phyloP scores from a whole-genome alignment of 2,329 filamentous ascomycete species.

The Aspergillus fischeri region DNA sequence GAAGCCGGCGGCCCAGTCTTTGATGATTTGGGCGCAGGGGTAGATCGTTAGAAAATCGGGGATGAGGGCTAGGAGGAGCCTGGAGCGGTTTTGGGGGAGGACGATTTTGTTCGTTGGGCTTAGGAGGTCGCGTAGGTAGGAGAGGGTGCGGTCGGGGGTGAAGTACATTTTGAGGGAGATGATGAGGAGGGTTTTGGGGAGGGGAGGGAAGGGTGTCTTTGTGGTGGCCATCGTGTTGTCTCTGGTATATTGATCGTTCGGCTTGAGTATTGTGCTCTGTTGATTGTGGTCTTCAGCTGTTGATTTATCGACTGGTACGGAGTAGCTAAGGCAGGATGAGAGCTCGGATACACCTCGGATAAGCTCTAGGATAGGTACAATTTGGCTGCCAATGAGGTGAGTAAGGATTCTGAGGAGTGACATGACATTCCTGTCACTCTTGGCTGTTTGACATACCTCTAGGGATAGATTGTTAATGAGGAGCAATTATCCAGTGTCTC shows the following conservation, averaged over 20 bases:
- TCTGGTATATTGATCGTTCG: not conserved
- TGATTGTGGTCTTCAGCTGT: not conserved
- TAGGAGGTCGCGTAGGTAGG: constrained; percentile 52
- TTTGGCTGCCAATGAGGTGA: no score
- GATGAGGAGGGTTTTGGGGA: constrained; percentile 36
- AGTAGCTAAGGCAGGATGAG: no score
- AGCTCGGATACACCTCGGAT: no score
- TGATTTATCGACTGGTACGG: not conserved
- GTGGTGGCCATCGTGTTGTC: constrained; percentile 8
- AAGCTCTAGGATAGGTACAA: no score
- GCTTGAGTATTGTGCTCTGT: not conserved
- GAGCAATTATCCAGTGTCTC: no score
- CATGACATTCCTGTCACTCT: no score
- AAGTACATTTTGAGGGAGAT: constrained; percentile 41
- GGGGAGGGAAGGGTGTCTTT: constrained; percentile 23
- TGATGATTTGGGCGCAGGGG: constrained; percentile 40
- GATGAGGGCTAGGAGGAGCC: constrained; percentile 70
- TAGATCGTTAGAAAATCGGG: constrained; percentile 70
- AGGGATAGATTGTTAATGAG: no score
- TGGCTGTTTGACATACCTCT: no score
- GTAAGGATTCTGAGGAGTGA: no score
- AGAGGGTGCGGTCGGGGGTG: constrained; percentile 47
- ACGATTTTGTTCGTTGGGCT: constrained; percentile 44
- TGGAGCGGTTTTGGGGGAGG: constrained; percentile 40
- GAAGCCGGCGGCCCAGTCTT: constrained; percentile 23